phyloP scores from a whole-genome alignment of 768 basidiomycete genomes.

The Kwoniella europaea region DNA sequence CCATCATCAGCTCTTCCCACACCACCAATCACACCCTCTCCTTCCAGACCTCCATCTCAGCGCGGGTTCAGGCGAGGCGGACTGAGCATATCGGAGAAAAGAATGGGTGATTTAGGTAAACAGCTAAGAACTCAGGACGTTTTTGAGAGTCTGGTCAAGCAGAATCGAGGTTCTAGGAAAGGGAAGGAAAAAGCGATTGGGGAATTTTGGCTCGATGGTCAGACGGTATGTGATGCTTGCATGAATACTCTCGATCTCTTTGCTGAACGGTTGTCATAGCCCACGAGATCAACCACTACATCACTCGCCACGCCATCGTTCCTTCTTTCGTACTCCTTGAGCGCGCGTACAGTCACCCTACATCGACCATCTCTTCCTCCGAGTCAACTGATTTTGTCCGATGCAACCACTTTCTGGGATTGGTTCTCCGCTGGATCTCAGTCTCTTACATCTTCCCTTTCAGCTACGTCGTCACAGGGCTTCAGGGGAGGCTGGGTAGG shows the following conservation, averaged over 20 bases:
- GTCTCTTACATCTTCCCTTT: constrained; percentile 1
- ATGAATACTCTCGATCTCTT: neutral
- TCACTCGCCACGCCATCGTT: constrained; percentile 51
- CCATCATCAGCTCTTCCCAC: constrained; percentile 31
- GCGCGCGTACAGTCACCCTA: constrained; percentile 41
- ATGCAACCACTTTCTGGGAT: constrained; percentile 53
- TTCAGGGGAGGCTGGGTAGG: constrained; percentile 58
- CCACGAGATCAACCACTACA: constrained; percentile 48
- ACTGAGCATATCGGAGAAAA: constrained; percentile 30
- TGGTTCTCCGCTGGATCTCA: constrained; percentile 45
- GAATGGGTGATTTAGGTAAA: constrained; percentile 34
- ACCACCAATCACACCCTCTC: constrained; percentile 33
- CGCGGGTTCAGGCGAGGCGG: neutral
- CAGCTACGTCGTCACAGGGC: neutral
- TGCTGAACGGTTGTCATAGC: constrained; percentile 32
- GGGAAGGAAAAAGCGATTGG: constrained; percentile 47
- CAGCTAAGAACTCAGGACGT: constrained; percentile 38
- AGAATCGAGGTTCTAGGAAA: constrained; percentile 23
- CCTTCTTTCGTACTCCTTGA: constrained; percentile 49
- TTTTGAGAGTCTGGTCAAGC: constrained; percentile 40
- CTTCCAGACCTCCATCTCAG: constrained; percentile 13
- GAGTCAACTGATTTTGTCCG: constrained; percentile 9
- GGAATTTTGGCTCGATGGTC: constrained; percentile 56
- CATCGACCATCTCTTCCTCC: constrained; percentile 22
- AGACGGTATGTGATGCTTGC: constrained; percentile 45